A percentile compares a stretch with the other conserved stretches of the same genome.
Evolutionary conservation across 2,329 filamentous ascomycete species (phyloP).

Genomic region (Cordyceps tenuipes): DNA sequence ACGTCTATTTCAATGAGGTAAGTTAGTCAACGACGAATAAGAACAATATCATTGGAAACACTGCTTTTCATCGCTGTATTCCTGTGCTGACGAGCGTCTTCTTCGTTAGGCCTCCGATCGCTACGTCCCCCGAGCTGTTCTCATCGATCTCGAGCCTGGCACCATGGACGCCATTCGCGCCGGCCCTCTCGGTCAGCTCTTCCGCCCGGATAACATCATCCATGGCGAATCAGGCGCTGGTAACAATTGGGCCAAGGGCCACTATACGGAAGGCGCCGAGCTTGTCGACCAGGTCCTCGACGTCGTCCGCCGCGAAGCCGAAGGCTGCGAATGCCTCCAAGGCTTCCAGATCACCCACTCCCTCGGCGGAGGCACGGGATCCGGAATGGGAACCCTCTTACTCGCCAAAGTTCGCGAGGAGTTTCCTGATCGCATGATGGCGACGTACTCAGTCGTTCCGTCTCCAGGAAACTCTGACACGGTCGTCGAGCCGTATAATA

Average conservation of each 20-base stretch:
- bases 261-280: conserved; percentile 99
- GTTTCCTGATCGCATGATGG: conserved; percentile 99
- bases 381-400: conserved; percentile 98
- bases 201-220: conserved; percentile 99
- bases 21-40: conserved; percentile 12
- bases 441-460: conserved; percentile 96
- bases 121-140: conserved; percentile 98
- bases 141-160: conserved; percentile 98
- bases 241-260: conserved; percentile 99
- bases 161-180: conserved; percentile 99
- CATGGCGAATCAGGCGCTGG: conserved; percentile 98
- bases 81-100: neutral
- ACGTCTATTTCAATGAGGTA: conserved; percentile 91
- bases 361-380: conserved; percentile 98
- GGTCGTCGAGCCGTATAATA: conserved; percentile 99
- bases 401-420: conserved; percentile 99
- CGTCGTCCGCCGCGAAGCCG: conserved; percentile 95
- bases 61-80: neutral
- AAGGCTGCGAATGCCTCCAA: conserved; percentile 98
- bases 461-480: conserved; percentile 99
- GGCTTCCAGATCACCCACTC: conserved; percentile 99
- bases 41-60: no score
- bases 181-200: conserved; percentile 96
- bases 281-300: conserved; percentile 96
- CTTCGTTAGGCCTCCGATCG: conserved; percentile 70